Evolutionary conservation across 2,329 filamentous ascomycete species (phyloP), one percentile per base, ranked within the genome.

Genomic region (Nannizzia gypsea): DNA sequence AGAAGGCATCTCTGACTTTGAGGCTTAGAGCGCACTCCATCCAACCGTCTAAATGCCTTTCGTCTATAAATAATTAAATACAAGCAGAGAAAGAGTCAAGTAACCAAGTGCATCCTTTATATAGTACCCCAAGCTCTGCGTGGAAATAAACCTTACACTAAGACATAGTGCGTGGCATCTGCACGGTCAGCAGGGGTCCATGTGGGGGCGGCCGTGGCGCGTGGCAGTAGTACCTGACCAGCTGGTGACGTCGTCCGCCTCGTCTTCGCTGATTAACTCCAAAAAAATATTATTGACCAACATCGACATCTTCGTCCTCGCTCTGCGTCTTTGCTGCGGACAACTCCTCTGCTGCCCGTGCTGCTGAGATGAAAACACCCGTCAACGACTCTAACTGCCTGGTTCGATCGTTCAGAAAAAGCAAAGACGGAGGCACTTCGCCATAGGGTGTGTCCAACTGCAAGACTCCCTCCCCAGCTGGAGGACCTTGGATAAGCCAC

Each of bases 341-440:
- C 48, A n/a, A 3, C 48, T 52, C 13, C 48, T 50, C 48, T n/a
- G 22, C 48, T 28, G 48, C 48, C 17, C 8, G 9, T 22, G 17
- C 42, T 22, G 42, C 42, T 46, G 42, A 46, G 20, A 46, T 46
- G 42, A 46, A 11, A 46, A 46, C n/a, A 11, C n/a, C 42, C 17
- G 42, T 22, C 20, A 6, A 24, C 42, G 42, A 46, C 20, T 46
- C 42, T 46, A 2, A 15, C n/a, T 46, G 20, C 20, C 42, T 22
- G 42, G 42, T 46, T 24, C 48, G 48, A 52, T 24, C 26, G 22
- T 52, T 46, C 48, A 31, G 26, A 52, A 52, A 52, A 52, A 52
- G 48, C 48, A 52, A 52, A 52, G 48, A 52, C 48, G 48, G 48
- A 52, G 48, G 48, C 48, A 52, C 48, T 17, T 42, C 38, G 20